phyloP scores from a whole-genome alignment of 2,329 filamentous ascomycete genomes.

The Penicillium sclerotigenum region DNA sequence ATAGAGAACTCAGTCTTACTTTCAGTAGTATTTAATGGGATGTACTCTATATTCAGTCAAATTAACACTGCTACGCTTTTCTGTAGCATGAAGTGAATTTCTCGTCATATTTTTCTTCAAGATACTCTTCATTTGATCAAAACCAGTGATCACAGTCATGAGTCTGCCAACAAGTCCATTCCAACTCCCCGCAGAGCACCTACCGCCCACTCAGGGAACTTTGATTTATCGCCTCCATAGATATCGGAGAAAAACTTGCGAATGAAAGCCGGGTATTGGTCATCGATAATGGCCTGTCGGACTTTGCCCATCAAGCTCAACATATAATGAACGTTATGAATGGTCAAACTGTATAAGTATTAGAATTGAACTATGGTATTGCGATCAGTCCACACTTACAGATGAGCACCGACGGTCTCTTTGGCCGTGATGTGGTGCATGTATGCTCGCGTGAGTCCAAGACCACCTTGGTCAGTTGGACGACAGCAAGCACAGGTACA shows the following conservation, averaged over 20 bases:
- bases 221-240: conserved; percentile 60
- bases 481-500: conserved; percentile 80
- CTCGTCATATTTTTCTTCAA: not conserved
- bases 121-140: not conserved
- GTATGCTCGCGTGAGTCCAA: conserved; percentile 83
- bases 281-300: conserved; percentile 74
- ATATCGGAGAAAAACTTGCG: conserved; percentile 72
- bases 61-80: not conserved
- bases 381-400: conserved; percentile 39
- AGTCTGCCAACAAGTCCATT: conserved; percentile 62
- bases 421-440: conserved; percentile 89
- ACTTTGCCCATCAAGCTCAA: conserved; percentile 75
- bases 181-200: conserved; percentile 74
- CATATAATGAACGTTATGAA: conserved; percentile 95
- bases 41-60: not conserved
- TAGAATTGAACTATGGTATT: conserved; percentile 5
- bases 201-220: conserved; percentile 81
- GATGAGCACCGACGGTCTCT: conserved; percentile 85
- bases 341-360: conserved; percentile 63
- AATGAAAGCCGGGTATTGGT: conserved; percentile 75
- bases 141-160: not conserved
- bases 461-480: conserved; percentile 61
- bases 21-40: not conserved
- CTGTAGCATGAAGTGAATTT: not conserved
- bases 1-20: not conserved